Base-by-base conservation (phyloP, 2,329 filamentous ascomycete genomes). In the Ascocoryne sarcoides region DNA sequence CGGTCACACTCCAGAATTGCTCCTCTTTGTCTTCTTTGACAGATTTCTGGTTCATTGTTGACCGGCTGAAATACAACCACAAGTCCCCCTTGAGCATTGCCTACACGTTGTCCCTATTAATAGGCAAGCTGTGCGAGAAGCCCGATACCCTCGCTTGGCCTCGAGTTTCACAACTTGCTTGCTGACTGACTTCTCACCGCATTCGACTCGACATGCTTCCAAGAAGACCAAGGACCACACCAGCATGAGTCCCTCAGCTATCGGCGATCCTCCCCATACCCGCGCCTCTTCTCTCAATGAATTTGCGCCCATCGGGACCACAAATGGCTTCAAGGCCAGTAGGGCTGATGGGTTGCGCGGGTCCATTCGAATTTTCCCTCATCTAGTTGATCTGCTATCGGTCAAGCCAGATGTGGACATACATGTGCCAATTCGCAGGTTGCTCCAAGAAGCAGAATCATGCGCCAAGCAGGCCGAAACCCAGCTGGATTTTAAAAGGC, bases 391-490 rank as follows among this genome's bases (percentile, higher is more conserved):
- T 43, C 56, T 70, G 44, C 66, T 62, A 15, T 50, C 54, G 26
- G 60, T 58, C 29, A 54, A 47, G 17, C 57, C 60, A n/a, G 48
- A 54, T 20, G 43, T 59, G 18, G 51, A 58, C 34, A 48, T 54
- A 20, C 48, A 57, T 31, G 52, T 68, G 43, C 71, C 72, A 12
- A 65, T 76, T 45, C 70, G 68, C 42, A 72, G 65, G 48, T 57
- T 79, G 28, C 61, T 82, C 10, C 67, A 71, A 32, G 57, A 62
- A 31, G 75, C 70, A 38, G 70, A 81, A 52, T 55, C 59, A 16
- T 67, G 68, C 34, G 65, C 79, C 44, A 69, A 69, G 45, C 70
- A 75, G 52, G 81, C 84, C 28, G 73, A 78, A 47, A 74, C 72
- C 38, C 67, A 71, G 42, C 68, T 79, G 43, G 73, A 75, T 45